Conservation (phyloP, 768 basidiomycete genomes). For the Kwoniella sp. region DNA sequence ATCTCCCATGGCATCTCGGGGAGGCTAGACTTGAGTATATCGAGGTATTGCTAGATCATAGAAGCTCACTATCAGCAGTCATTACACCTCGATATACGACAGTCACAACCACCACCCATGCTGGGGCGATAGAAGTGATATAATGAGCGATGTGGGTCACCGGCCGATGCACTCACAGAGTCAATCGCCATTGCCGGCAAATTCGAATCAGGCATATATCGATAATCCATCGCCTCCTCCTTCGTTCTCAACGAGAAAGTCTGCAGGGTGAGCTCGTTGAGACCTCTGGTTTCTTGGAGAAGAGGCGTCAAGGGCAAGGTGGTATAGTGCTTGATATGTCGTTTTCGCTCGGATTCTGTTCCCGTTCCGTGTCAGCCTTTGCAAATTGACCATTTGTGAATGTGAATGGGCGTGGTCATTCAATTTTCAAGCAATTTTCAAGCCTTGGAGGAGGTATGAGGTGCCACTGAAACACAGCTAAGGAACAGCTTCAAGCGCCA, state of each 20-base stretch:
- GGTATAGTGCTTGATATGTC: constrained; percentile 65
- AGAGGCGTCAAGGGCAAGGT: constrained; percentile 62
- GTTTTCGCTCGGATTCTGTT: constrained; percentile 78
- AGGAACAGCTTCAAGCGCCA: no score
- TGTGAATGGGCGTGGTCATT: no score
- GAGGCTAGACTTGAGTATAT: constrained; percentile 61
- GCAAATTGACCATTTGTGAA: no score
- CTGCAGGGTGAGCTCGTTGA: constrained; percentile 76
- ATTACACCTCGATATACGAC: background rate
- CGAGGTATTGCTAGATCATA: constrained; percentile 68
- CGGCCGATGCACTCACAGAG: constrained; percentile 33
- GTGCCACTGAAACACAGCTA: no score
- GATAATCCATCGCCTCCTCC: constrained; percentile 92
- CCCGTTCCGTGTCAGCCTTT: background rate
- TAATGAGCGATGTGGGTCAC: no score
- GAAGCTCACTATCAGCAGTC: background rate
- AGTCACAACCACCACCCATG: no score
- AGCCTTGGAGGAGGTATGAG: no score
- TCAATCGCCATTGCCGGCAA: constrained; percentile 66
- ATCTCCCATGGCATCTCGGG: constrained; percentile 77
- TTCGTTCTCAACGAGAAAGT: constrained; percentile 84
- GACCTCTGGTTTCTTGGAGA: constrained; percentile 85
- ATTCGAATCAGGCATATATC: constrained; percentile 96
- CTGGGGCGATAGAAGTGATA: no score
- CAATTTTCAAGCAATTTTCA: no score